phyloP scores from a whole-genome alignment of 768 basidiomycete genomes.

The Infundibulicybe gibba region DNA sequence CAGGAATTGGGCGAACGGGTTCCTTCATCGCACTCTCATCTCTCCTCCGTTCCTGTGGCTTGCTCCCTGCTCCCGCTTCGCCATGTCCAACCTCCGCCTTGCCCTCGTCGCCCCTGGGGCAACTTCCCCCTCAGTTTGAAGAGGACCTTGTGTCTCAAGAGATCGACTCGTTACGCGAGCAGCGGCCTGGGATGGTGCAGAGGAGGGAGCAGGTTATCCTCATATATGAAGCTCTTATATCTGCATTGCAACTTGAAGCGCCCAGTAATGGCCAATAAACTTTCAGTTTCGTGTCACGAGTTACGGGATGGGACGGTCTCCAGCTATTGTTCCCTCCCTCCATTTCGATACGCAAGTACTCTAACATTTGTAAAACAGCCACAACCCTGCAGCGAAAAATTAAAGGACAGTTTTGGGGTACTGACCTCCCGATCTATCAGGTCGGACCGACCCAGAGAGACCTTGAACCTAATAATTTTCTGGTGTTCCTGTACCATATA shows the following conservation, averaged over 20 bases:
- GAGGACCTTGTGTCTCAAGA: constrained; percentile 66
- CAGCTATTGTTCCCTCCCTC: too few relatives aligned
- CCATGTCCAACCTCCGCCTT: constrained; percentile 27
- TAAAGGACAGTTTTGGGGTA: too few relatives aligned
- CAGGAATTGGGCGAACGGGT: constrained; percentile 85
- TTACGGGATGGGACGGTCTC: too few relatives aligned
- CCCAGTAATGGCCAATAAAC: too few relatives aligned
- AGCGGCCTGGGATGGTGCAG: constrained; percentile 82
- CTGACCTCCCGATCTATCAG: too few relatives aligned
- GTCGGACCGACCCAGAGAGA: too few relatives aligned
- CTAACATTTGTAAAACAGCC: too few relatives aligned
- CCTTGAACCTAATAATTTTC: too few relatives aligned
- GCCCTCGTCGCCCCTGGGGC: constrained; percentile 53
- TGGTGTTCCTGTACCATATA: too few relatives aligned
- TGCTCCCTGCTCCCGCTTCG: constrained; percentile 34
- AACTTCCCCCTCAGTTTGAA: constrained; percentile 41
- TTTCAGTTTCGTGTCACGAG: too few relatives aligned
- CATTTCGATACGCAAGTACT: too few relatives aligned
- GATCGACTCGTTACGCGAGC: constrained; percentile 76
- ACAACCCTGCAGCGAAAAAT: too few relatives aligned
- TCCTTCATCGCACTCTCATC: constrained; percentile 82
- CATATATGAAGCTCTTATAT: constrained; percentile 57
- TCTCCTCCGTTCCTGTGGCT: constrained; percentile 58
- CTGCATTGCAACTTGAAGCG: constrained; percentile 17
- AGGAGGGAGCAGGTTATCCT: constrained; percentile 59